Evolutionary conservation across 805 yeast genomes (phyloP), one percentile per base, ranked within the genome.

Genomic region (Lipomyces mesembrius): DNA sequence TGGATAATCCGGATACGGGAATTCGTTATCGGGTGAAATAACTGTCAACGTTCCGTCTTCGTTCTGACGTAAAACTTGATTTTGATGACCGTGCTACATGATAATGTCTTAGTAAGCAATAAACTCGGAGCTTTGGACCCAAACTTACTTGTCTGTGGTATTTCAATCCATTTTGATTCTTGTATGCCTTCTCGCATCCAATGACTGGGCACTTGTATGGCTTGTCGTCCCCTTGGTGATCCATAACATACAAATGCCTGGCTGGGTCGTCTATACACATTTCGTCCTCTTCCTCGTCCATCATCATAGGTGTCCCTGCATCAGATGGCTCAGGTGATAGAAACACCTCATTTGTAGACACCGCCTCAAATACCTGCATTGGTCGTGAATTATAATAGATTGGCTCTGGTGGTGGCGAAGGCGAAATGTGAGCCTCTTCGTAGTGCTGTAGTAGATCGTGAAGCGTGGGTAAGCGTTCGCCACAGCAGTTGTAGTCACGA

Each of bases 181-280:
- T 95, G 79, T 95, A 95, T 35, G 94, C 93, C 82, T 95, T 95
- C 74, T 93, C 98, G 79, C 99, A 95, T 7, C 99, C 99, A 75
- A 92, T 90, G 56, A 95, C 99, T 0, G 98, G 99, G 81, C 99
- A 95, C 77, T 90, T 92, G 81, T 89, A 95, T 37, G 99, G 99
- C 78, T 95, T 88, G 77, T 92, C 90, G 73, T 93, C 97, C 66
- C 91, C 93, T 69, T 87, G 88, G 29, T 67, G 62, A 79, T 93
- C 98, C 82, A 91, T 88, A 43, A 93, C 97, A 76, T 95, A 94
- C 66, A 94, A 80, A 76, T 93, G 95, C 71, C 98, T 85, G 0
- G 98, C 97, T 0, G 98, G 99, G 78, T 95, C 98, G 79, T 94
- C 98, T 60, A 95, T 93, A 78, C 92, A 92, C 82, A 89, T 88